Evolutionary conservation across 257 asterid species (phyloP), one percentile per base, ranked within the genome.

Genomic region (Solanum etuberosum): DNA sequence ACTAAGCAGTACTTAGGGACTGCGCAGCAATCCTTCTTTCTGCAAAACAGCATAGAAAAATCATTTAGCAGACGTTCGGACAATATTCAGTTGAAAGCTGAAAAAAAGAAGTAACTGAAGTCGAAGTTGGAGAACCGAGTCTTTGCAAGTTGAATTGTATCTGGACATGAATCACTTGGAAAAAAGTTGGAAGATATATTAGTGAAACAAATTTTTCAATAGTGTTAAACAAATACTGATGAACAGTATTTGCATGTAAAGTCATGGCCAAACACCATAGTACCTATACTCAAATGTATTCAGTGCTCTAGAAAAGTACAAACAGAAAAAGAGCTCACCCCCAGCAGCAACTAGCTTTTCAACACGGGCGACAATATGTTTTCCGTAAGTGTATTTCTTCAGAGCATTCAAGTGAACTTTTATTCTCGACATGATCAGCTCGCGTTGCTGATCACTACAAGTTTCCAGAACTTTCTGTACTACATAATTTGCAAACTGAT

Each of bases 281-380:
- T 34, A 34, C 27, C n/a, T 34, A 8, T 20, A 59, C n/a, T 57
- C 32, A 21, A 57, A 32, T 57, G 21, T 9, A 83, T 31, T 21
- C 12, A 34, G 16, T 25, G 37, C 90, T 27, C 65, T 10, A 46
- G 65, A 80, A 5, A 42, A 78, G 63, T 46, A 48, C 84, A 80
- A 80, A 18, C 25, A 80, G 65, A 11, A 78, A 46, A 73, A 46
- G 40, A 43, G 65, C 83, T 85, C 90, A 94, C 96, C 98, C 86
- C 98, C 98, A 91, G 98, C 97, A 37, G 96, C 96, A 85, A 94
- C 94, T 43, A 94, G 96, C 91, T 94, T 94, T 89, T 94, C 98
- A 80, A 93, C 98, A 78, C 98, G 98, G 74, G 96, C 97, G 68
- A 94, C 98, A 77, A 94, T 94, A 82, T 94, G 98, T 89, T 94